phyloP scores from a whole-genome alignment of 345 rosid genomes.

The Eutrema heterophyllum region DNA sequence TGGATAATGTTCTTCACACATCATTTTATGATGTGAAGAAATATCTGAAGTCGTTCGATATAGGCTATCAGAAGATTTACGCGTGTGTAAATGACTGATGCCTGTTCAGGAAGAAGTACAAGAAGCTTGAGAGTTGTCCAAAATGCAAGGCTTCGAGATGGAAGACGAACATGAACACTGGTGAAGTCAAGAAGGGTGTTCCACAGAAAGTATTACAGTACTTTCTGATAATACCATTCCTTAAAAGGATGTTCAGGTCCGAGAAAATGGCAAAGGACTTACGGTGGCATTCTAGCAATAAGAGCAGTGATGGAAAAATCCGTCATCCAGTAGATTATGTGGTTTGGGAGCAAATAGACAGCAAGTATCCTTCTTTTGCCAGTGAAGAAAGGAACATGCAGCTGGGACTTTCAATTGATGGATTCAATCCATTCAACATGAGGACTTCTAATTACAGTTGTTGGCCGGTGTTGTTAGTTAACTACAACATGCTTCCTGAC shows the following conservation, averaged over 20 bases:
- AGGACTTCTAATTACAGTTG: background rate
- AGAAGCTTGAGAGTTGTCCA: background rate
- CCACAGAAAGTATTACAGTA: no score
- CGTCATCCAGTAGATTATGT: no score
- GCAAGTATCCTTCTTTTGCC: background rate
- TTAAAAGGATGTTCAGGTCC: no score
- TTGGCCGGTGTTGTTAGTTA: background rate
- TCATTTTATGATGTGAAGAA: no score
- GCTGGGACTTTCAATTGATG: background rate
- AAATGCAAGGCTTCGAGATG: no score
- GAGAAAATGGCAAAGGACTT: no score
- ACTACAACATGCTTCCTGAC: background rate
- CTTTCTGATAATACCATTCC: no score
- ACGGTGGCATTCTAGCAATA: no score
- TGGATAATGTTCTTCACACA: no score
- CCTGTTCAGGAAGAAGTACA: background rate
- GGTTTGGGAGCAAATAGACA: background rate
- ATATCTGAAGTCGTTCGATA: background rate
- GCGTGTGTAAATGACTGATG: background rate
- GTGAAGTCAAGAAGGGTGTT: no score
- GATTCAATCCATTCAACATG: background rate
- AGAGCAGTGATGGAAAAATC: no score
- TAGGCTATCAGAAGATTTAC: background rate
- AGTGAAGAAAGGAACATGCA: background rate
- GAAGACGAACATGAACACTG: no score